phyloP scores from a whole-genome alignment of 2,329 filamentous ascomycete species.

The Gnomoniopsis sp. region DNA sequence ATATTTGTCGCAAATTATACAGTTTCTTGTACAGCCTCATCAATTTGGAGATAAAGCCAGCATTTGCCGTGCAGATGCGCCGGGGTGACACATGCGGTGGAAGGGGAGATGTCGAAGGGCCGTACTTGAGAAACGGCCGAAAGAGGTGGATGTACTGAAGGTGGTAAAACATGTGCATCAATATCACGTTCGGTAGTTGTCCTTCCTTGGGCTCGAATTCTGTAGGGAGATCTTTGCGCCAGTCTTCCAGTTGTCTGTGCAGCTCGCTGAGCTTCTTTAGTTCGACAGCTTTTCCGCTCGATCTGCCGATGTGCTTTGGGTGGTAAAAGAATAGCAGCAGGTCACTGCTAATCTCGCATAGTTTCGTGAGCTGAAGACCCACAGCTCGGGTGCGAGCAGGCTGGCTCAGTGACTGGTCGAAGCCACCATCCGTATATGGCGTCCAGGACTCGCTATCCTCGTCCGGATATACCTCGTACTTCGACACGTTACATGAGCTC shows the following conservation, averaged over 20 bases:
- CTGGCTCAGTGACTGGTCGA: slow-evolving; percentile 69
- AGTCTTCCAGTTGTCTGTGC: slow-evolving; percentile 84
- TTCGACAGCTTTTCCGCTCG: slow-evolving; percentile 74
- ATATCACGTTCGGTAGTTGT: slow-evolving; percentile 75
- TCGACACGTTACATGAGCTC: slow-evolving; percentile 77
- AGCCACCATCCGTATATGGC: slow-evolving; percentile 82
- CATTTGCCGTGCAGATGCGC: slow-evolving; percentile 86
- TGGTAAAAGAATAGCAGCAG: slow-evolving; percentile 89
- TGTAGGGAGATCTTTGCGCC: slow-evolving; percentile 77
- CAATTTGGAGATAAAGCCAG: slow-evolving; percentile 86
- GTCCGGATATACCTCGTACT: slow-evolving; percentile 84
- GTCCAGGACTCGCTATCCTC: slow-evolving; percentile 87
- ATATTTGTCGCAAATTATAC: slow-evolving; percentile 88
- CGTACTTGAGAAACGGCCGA: slow-evolving; percentile 90
- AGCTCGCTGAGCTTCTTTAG: slow-evolving; percentile 91
- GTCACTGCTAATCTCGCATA: slow-evolving; percentile 94
- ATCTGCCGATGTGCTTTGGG: slow-evolving; percentile 61
- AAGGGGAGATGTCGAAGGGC: slow-evolving; percentile 73
- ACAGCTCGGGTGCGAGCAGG: slow-evolving; percentile 80
- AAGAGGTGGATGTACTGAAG: slow-evolving; percentile 94
- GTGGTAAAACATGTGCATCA: slow-evolving; percentile 95
- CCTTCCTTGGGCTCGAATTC: slow-evolving; percentile 90
- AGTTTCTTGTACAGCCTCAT: slow-evolving; percentile 90
- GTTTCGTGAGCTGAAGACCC: slow-evolving; percentile 73
- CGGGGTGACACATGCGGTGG: slow-evolving; percentile 85